Evolutionary conservation across 441 rosid species (phyloP).

Genomic region (Mallotus japonicus): DNA sequence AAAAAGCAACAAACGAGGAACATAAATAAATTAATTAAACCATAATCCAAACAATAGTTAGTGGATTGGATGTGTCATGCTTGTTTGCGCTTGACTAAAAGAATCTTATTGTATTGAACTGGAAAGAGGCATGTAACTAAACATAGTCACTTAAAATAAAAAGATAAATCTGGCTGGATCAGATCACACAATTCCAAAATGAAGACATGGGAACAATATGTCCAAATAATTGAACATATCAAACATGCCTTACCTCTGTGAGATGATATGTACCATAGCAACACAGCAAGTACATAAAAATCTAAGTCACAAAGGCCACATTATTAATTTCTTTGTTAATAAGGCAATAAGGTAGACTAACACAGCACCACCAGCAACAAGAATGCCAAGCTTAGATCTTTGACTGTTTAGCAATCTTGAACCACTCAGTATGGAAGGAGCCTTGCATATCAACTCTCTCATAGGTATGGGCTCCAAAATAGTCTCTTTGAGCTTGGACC

Average conservation of each 20-base stretch:
- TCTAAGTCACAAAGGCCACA: constrained; percentile 17
- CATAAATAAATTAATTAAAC: background rate
- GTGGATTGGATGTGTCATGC: background rate
- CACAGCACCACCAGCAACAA: too few species aligned
- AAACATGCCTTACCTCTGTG: constrained; percentile 1
- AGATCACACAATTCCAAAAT: background rate
- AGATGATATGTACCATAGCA: constrained; percentile 13
- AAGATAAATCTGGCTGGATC: background rate
- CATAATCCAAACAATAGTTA: background rate
- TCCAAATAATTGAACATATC: constrained; percentile 1
- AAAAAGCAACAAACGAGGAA: background rate
- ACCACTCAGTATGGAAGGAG: constrained; percentile 92
- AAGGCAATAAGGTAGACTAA: constrained; percentile 10
- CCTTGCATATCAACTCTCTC: constrained; percentile 86
- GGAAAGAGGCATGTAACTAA: background rate
- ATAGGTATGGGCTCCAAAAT: constrained; percentile 91
- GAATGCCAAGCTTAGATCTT: constrained; percentile 23
- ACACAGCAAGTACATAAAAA: constrained; percentile 7
- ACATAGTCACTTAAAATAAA: background rate
- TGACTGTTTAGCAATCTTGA: constrained; percentile 73
- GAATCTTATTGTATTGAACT: background rate
- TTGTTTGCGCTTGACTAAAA: too few species aligned
- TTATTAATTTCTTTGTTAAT: constrained; percentile 17
- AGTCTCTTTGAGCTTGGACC: constrained; percentile 90
- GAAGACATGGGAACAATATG: background rate